phyloP scores from a whole-genome alignment of 257 asterid species.

The Solanum infundibuliforme region DNA sequence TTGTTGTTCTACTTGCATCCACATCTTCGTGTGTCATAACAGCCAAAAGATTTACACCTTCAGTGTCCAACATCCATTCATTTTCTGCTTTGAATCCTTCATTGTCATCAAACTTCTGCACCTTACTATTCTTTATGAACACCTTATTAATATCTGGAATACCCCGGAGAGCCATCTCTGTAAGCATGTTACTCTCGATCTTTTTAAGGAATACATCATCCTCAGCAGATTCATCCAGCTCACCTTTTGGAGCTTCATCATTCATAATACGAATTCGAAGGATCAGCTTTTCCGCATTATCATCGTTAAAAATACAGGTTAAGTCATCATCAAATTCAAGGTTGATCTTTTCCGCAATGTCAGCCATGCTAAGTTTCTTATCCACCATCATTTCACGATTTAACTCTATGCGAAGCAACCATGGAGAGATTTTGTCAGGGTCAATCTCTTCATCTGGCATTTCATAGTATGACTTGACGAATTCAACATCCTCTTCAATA shows the following conservation, averaged over 20 bases:
- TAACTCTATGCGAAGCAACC: conserved; percentile 94
- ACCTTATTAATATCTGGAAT: conserved; percentile 98
- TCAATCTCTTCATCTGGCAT: conserved; percentile 99
- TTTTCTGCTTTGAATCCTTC: conserved; percentile 86
- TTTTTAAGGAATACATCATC: conserved; percentile 96
- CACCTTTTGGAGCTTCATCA: conserved; percentile 98
- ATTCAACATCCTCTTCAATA: conserved; percentile 86
- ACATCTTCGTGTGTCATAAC: conserved; percentile 92
- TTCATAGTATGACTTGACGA: conserved; percentile 89
- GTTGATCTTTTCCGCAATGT: conserved; percentile 93
- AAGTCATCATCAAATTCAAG: conserved; percentile 88
- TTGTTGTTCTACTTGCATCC: conserved; percentile 81
- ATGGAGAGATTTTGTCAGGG: conserved; percentile 93
- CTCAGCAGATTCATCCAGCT: conserved; percentile 88
- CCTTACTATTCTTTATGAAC: conserved; percentile 72
- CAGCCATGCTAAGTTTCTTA: conserved; percentile 98
- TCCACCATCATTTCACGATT: conserved; percentile 99
- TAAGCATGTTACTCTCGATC: conserved; percentile 96
- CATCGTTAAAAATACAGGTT: conserved; percentile 91
- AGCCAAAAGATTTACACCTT: conserved; percentile 94
- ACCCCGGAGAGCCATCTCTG: conserved; percentile 98
- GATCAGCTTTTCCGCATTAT: conserved; percentile 91
- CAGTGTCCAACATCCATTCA: conserved; percentile 99
- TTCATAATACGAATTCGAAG: conserved; percentile 99
- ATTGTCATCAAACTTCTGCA: conserved; percentile 60